These are phyloP conservation scores for Phylloporus rhodoxanthus DNA, from an alignment of 768 basidiomycete genomes.

Conservation along the genomic window DNA sequence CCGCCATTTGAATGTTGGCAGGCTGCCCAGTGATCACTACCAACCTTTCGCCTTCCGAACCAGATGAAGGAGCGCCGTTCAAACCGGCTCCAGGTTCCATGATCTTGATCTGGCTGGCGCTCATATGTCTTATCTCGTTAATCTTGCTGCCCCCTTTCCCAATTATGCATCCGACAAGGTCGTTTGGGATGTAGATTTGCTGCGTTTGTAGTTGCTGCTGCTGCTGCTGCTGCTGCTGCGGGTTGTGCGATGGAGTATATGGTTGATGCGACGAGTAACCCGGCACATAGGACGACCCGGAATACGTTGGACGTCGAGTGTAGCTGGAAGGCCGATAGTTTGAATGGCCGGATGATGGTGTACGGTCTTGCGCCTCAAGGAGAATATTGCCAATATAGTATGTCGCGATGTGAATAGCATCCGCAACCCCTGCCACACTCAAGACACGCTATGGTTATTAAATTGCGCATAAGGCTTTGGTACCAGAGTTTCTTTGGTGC, in stretches of 20 bases:
- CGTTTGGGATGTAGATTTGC: slow-evolving; percentile 97
- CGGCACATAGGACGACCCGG: slow-evolving; percentile 67
- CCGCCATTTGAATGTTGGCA: slow-evolving; percentile 92
- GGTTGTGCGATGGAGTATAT: slow-evolving; percentile 48
- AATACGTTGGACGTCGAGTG: slow-evolving; percentile 41
- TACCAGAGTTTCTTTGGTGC: background rate
- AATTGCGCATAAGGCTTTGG: slow-evolving; percentile 11
- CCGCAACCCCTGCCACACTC: slow-evolving; percentile 96
- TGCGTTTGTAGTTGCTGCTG: slow-evolving; percentile 85
- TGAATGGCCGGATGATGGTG: slow-evolving; percentile 56
- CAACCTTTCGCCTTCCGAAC: slow-evolving; percentile 81
- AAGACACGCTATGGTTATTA: slow-evolving; percentile 71
- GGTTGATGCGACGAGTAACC: slow-evolving; percentile 47
- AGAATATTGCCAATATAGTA: slow-evolving; percentile 99
- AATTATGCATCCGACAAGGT: slow-evolving; percentile 94
- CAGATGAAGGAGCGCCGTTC: slow-evolving; percentile 66
- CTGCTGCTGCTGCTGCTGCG: slow-evolving; percentile 61
- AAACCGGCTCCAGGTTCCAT: slow-evolving; percentile 91
- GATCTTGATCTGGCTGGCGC: slow-evolving; percentile 94
- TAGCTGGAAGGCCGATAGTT: slow-evolving; percentile 62
- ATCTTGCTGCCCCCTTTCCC: slow-evolving; percentile 98
- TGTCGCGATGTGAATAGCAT: slow-evolving; percentile 98
- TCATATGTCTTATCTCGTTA: slow-evolving; percentile 96
- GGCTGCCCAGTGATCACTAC: slow-evolving; percentile 98
- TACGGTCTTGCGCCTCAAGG: slow-evolving; percentile 83